A percentile compares a stretch with the other conserved stretches of the same genome.
These are phyloP conservation scores for Vicia villosa DNA, from an alignment of 306 rosid genomes.

Conservation along the genomic window DNA sequence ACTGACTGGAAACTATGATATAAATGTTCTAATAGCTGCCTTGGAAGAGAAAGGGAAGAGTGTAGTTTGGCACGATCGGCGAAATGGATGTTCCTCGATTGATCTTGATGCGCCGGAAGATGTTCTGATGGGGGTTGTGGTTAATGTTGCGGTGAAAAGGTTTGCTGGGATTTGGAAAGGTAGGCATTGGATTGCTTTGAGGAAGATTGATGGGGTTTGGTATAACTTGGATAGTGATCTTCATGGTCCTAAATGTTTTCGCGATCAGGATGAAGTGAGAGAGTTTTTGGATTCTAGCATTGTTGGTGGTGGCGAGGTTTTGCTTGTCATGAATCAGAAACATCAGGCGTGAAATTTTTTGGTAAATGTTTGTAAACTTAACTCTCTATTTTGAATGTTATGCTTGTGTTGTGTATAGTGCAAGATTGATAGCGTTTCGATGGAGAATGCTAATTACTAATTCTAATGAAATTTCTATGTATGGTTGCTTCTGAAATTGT, in stretches of 20 bases:
- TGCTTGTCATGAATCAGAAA: conserved; percentile 72
- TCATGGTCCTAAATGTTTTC: conserved; percentile 57
- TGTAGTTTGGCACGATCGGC: conserved; percentile 79
- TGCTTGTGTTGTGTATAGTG: conserved; percentile 26
- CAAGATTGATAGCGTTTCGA: conserved; percentile 21
- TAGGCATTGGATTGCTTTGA: conserved; percentile 86
- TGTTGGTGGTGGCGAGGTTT: conserved; percentile 67
- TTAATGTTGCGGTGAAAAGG: conserved; percentile 65
- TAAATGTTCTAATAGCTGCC: conserved; percentile 82
- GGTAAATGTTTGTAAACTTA: background rate
- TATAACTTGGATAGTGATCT: conserved; percentile 91
- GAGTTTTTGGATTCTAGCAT: conserved; percentile 64
- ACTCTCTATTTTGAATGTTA: background rate
- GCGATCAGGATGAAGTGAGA: conserved; percentile 51
- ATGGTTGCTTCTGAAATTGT: conserved; percentile 29
- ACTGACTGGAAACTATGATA: conserved; percentile 86
- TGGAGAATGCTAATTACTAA: conserved; percentile 3
- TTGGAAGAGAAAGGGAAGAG: conserved; percentile 74
- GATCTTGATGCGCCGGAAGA: conserved; percentile 64
- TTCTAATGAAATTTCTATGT: background rate
- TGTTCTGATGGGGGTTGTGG: conserved; percentile 80
- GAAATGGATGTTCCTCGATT: conserved; percentile 64
- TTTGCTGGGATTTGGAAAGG: conserved; percentile 77
- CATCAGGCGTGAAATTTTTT: conserved; percentile 32
- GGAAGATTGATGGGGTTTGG: conserved; percentile 70